Base-by-base conservation (phyloP, 2,329 filamentous ascomycete species). In the Cladosporium sp. region DNA sequence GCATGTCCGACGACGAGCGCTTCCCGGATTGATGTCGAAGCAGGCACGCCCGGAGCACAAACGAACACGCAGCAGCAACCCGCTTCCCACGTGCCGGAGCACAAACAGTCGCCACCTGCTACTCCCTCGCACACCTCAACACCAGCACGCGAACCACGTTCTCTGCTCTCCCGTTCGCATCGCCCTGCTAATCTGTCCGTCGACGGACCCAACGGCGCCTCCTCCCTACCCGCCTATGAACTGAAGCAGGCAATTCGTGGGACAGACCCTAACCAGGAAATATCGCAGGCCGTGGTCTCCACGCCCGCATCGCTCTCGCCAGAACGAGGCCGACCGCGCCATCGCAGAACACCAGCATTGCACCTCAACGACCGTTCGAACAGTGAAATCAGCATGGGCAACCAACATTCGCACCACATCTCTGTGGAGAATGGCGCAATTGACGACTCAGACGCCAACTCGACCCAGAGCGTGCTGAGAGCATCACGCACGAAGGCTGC, bases 141-240 rank as follows among this genome's bases (percentile, higher is more conserved):
- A n/a, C 35, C 28, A 32, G 55, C 60, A 59, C 58, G 52, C 52
- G 58, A 56, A 58, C 59, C 59, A 63, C 62, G 58, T 61, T 63
- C 48, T 54, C 46, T 54, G 22, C 49, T 57, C 49, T 45, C 49
- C 32, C 59, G 59, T 22, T 46, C 51, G 44, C 55, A 54, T 44
- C 59, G 58, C 34, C 63, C 63, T 31, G 44, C 56, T 31, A 53
- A 56, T 13, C 56, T 64, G 40, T 57, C 49, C 28, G 51, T 64
- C 53, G 54, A 42, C 43, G 55, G 48, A 33, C 58, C 61, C 49
- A 63, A 63, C 59, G 62, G 63, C 54, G 52, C 54, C 46, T 63
- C 63, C 9, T 56, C 57, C 41, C 54, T 61, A 48, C 46, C 59
- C 31, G 50, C 45, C 16, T 42, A 51, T 41, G 55, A 60, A 18